phyloP scores from a whole-genome alignment of 169 alveolate genomes.

The Eimeria falciformis region DNA sequence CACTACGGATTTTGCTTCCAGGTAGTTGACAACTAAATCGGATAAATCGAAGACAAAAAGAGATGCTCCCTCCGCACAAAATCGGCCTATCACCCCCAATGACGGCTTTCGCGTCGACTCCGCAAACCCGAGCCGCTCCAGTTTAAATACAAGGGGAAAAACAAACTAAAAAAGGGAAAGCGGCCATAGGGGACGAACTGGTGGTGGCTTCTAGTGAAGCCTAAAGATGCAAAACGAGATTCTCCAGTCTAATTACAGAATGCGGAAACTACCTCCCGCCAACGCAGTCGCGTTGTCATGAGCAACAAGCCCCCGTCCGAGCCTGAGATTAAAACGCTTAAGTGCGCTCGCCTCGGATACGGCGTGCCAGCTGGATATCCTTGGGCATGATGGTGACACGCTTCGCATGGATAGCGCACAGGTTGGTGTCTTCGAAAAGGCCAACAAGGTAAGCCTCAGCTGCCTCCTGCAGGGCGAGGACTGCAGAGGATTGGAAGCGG shows the following conservation, averaged over 20 bases:
- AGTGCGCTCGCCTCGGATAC: slow-evolving; percentile 98
- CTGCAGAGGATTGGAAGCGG: slow-evolving; percentile 99
- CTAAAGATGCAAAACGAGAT: slow-evolving; percentile 17
- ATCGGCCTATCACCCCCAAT: no score
- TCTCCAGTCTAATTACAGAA: background rate
- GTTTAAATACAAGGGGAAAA: no score
- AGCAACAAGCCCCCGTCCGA: background rate
- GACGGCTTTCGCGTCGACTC: no score
- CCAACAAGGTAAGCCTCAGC: slow-evolving; percentile 99
- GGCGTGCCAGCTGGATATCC: slow-evolving; percentile 98
- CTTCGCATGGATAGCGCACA: slow-evolving; percentile 99
- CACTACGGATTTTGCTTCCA: no score
- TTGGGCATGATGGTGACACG: slow-evolving; percentile 99
- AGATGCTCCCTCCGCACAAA: no score
- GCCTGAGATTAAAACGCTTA: slow-evolving; percentile 54
- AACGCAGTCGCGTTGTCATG: background rate
- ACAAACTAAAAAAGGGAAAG: no score
- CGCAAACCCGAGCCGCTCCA: no score
- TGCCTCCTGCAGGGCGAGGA: slow-evolving; percentile 99
- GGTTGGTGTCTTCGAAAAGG: slow-evolving; percentile 99
- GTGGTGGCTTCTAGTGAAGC: slow-evolving; percentile 78
- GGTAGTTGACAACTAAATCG: no score
- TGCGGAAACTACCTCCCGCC: slow-evolving; percentile 20
- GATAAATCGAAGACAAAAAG: no score
- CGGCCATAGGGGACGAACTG: no score